Evolutionary conservation across 2,329 filamentous ascomycete species (phyloP).

Genomic region (Didymellaceae sp.): DNA sequence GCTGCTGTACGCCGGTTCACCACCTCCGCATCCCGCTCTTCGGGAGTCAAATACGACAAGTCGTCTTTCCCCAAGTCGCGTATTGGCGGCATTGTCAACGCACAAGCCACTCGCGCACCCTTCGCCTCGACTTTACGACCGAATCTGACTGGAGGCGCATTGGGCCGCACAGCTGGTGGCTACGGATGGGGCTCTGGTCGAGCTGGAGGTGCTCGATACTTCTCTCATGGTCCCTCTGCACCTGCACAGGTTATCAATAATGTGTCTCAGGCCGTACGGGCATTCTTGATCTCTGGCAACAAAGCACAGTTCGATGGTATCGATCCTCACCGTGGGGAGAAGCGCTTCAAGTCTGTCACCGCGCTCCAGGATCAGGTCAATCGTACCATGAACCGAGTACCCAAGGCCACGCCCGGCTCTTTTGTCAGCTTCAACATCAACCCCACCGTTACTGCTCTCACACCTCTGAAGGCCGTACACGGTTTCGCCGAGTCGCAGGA

Average conservation of each 20-base stretch:
- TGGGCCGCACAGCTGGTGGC: slow-evolving; percentile 87
- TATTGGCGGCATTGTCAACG: slow-evolving; percentile 62
- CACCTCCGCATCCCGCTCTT: slow-evolving; percentile 51
- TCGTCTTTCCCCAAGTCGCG: slow-evolving; percentile 63
- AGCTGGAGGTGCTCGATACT: slow-evolving; percentile 78
- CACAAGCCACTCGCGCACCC: slow-evolving; percentile 76
- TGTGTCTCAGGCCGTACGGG: slow-evolving; percentile 90
- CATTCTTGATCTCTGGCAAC: slow-evolving; percentile 89
- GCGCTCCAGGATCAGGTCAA: slow-evolving; percentile 74
- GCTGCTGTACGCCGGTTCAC: slow-evolving; percentile 60
- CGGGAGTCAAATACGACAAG: slow-evolving; percentile 56
- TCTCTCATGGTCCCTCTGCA: slow-evolving; percentile 84
- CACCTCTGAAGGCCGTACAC: slow-evolving; percentile 69
- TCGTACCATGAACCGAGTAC: slow-evolving; percentile 67
- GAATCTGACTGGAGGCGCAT: slow-evolving; percentile 85
- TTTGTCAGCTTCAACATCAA: slow-evolving; percentile 88
- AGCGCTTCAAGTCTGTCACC: slow-evolving; percentile 79
- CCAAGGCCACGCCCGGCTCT: slow-evolving; percentile 71
- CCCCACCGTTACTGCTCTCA: slow-evolving; percentile 88
- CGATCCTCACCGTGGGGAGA: slow-evolving; percentile 71
- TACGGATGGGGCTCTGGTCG: slow-evolving; percentile 77
- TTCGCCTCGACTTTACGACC: slow-evolving; percentile 90
- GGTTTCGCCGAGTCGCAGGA: slow-evolving; percentile 54
- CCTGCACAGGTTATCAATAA: slow-evolving; percentile 93
- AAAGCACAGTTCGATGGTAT: slow-evolving; percentile 86